Conservation (phyloP, 2,329 filamentous ascomycete genomes). For the Mariannaea sp. region DNA sequence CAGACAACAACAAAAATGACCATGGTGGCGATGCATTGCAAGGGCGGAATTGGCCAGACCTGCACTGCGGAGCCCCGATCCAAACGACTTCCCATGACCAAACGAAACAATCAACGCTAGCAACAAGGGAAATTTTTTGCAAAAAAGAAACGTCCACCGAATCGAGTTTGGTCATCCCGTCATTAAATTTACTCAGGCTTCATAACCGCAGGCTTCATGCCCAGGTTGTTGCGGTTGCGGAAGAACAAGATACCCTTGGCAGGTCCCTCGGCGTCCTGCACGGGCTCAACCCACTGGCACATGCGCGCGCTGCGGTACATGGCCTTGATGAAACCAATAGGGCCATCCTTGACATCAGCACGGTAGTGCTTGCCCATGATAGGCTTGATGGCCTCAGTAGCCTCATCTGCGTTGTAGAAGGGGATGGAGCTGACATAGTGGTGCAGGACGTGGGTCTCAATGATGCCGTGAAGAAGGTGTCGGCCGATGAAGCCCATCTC, state of each 20-base stretch:
- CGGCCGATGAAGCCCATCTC: constrained; percentile 97
- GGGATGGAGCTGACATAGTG: constrained; percentile 96
- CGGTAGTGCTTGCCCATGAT: constrained; percentile 98
- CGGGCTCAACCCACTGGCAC: constrained; percentile 99
- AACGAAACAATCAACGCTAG: constrained; percentile 18
- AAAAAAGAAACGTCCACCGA: constrained; percentile 13
- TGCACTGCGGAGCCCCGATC: not conserved
- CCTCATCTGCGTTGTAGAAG: constrained; percentile 96
- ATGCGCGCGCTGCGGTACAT: constrained; percentile 80
- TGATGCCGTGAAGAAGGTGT: constrained; percentile 89
- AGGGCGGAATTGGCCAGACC: constrained; percentile 8
- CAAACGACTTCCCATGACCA: constrained; percentile 4
- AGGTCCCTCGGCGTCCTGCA: constrained; percentile 76
- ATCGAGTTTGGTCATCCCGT: not conserved
- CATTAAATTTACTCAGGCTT: constrained; percentile 18
- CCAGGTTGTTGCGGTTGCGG: constrained; percentile 90
- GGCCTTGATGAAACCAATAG: constrained; percentile 80
- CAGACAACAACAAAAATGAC: not conserved
- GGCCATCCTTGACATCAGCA: constrained; percentile 75
- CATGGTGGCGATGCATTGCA: not conserved
- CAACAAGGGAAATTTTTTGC: constrained; percentile 6
- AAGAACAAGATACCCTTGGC: constrained; percentile 89
- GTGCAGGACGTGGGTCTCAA: constrained; percentile 97
- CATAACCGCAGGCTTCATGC: constrained; percentile 52
- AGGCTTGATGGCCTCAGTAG: constrained; percentile 88